Base-by-base conservation (phyloP, 2,329 filamentous ascomycete genomes). In the Penicillium digitatum region DNA sequence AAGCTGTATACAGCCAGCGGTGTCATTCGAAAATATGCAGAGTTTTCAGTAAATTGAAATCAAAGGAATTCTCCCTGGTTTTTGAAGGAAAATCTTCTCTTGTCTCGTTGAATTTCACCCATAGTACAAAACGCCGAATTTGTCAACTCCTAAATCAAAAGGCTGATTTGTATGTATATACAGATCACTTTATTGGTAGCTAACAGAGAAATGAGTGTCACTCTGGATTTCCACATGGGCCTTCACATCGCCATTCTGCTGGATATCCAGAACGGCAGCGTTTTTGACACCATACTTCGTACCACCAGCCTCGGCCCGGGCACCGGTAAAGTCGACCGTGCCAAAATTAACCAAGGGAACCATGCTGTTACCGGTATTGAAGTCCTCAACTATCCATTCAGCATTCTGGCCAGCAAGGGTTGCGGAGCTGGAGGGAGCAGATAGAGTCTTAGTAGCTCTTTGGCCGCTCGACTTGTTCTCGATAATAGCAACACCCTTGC, bases 361-460 rank as follows among this genome's bases (percentile, higher is more conserved):
- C 48, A 78, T 72, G 2, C 62, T 57, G 37, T 60, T 58, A 37
- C 71, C 69, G 3, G 66, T 60, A 56, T 76, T 69, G 59, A 79
- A 82, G 54, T 82, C 80, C 71, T 85, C 82, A 14, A 85, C 81
- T 61, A 86, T 85, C 82, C 82, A 86, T 65, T 86, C 83, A 11
- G 81, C 83, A 57, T 84, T 84, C 62, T 78, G 78, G 63, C 82
- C 75, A 63, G 78, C 81, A 14, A 85, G 76, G 5, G 68, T 72
- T n/a, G 66, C 61, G 6, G 68, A 64, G 3, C 68, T 68, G 0
- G 66, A 68, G 47, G 81, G 72, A 49, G 71, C 74, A 38, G 63
- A 72, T 67, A 85, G 79, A 4, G 72, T 76, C 70, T 86, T 79
- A 16, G 75, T 76, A 27, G 81, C 81, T 5, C 64, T 76, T 64